phyloP scores from a whole-genome alignment of 1,284 basidiomycete genomes.

The Anthracocystis walkeri region DNA sequence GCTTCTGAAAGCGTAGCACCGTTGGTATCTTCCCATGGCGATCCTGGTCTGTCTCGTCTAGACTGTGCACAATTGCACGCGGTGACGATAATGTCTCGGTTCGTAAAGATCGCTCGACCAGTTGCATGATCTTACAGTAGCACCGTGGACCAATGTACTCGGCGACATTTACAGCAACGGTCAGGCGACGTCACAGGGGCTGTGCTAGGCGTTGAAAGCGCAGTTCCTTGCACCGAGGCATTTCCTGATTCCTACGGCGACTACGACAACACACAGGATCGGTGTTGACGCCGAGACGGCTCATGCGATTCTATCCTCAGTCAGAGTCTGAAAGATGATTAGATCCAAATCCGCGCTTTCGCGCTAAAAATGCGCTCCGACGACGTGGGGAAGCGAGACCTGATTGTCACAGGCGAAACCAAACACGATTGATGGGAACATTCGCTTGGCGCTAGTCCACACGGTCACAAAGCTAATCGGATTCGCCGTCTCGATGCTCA shows the following conservation, averaged over 20 bases:
- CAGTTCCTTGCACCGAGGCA: background rate
- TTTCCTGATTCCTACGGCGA: background rate
- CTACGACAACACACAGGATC: background rate
- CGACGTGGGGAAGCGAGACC: conserved; percentile 41
- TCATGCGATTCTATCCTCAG: background rate
- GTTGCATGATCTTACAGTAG: too few relatives aligned
- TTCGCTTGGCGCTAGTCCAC: conserved; percentile 9
- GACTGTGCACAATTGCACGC: background rate
- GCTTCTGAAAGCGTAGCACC: background rate
- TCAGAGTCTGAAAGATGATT: background rate
- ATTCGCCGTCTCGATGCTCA: background rate
- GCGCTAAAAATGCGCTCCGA: background rate
- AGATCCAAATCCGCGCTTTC: background rate
- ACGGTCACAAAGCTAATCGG: background rate
- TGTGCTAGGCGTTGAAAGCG: conserved; percentile 7
- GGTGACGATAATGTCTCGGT: conserved; percentile 7
- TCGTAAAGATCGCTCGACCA: conserved; percentile 1
- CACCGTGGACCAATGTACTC: too few relatives aligned
- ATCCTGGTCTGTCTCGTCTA: conserved; percentile 2
- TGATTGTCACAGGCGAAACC: conserved; percentile 15
- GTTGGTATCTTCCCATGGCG: background rate
- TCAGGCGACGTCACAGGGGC: background rate
- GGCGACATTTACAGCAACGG: background rate
- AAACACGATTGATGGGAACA: conserved; percentile 3
- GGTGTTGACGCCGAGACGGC: background rate